A percentile compares a stretch with the other conserved stretches of the same genome.
phyloP scores from a whole-genome alignment of 2,329 filamentous ascomycete genomes.

The Monosporascus cannonballus region DNA sequence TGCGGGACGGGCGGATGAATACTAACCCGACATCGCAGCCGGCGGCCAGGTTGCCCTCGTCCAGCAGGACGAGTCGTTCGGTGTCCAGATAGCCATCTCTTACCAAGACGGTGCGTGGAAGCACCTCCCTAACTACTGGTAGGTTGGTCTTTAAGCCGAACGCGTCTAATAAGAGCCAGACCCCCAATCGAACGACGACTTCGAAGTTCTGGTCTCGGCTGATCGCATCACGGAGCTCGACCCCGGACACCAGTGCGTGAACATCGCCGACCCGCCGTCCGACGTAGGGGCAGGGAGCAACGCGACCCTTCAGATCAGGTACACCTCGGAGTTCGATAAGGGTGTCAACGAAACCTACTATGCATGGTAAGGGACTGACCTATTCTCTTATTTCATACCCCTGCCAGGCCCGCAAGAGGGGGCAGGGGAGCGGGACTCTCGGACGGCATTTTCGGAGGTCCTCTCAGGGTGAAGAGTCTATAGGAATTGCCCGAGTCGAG shows the following conservation, averaged over 20 bases:
- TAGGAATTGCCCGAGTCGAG: no score
- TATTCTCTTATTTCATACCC: neutral
- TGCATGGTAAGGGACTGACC: constrained; percentile 27
- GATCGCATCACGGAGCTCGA: constrained; percentile 32
- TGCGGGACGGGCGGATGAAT: neutral
- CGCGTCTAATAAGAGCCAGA: constrained; percentile 19
- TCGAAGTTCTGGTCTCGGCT: constrained; percentile 30
- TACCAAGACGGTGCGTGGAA: constrained; percentile 39
- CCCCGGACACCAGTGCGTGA: constrained; percentile 40
- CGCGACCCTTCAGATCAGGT: constrained; percentile 44
- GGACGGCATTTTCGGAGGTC: no score
- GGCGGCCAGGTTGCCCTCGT: constrained; percentile 50
- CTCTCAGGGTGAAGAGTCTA: no score
- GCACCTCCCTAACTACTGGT: no score
- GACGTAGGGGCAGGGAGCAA: constrained; percentile 33
- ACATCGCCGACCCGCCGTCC: constrained; percentile 27
- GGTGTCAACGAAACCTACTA: constrained; percentile 37
- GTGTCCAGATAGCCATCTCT: constrained; percentile 47
- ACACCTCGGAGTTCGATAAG: constrained; percentile 35
- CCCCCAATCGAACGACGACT: constrained; percentile 33
- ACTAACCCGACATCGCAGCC: constrained; percentile 26
- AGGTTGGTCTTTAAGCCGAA: no score
- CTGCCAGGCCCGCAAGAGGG: no score
- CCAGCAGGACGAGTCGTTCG: constrained; percentile 51
- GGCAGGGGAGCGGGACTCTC: no score